A percentile compares a stretch with the other conserved stretches of the same genome.
phyloP scores from a whole-genome alignment of 345 rosid genomes.

The Linum trigynum region DNA sequence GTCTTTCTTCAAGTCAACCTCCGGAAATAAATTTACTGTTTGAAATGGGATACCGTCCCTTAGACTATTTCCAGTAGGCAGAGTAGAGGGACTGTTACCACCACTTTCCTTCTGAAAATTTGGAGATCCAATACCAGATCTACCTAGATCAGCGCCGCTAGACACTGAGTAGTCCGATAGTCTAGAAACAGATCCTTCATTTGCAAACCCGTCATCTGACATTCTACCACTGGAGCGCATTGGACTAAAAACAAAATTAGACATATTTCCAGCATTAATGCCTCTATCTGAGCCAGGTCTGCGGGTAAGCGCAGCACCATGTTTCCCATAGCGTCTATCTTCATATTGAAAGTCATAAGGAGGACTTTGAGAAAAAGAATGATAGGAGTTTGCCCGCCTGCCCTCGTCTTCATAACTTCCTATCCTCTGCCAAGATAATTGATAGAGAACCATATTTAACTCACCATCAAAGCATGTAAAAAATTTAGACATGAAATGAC shows the following conservation, averaged over 20 bases:
- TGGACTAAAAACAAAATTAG: constrained; percentile 78
- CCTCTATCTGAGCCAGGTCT: constrained; percentile 94
- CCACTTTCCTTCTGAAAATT: constrained; percentile 52
- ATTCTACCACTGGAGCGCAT: constrained; percentile 48
- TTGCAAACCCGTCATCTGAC: constrained; percentile 70
- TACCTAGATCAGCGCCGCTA: constrained; percentile 68
- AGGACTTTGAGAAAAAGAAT: constrained; percentile 96
- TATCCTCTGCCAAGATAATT: constrained; percentile 45
- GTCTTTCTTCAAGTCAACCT: constrained; percentile 29
- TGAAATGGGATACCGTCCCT: constrained; percentile 28
- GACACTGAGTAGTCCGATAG: constrained; percentile 75
- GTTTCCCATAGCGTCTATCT: constrained; percentile 75
- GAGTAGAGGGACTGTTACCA: constrained; percentile 52
- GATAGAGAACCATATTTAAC: constrained; percentile 14
- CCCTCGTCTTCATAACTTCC: constrained; percentile 51
- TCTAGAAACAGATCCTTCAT: constrained; percentile 76
- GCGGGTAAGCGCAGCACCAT: constrained; percentile 49
- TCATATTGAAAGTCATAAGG: constrained; percentile 97
- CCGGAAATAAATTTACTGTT: constrained; percentile 32
- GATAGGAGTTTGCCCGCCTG: constrained; percentile 92
- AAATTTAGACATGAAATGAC: constrained; percentile 9
- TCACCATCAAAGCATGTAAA: constrained; percentile 12
- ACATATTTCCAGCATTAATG: constrained; percentile 41
- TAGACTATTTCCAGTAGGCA: constrained; percentile 33
- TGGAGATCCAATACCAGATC: constrained; percentile 60